Evolutionary conservation across 192 early-diverging fungal species (phyloP), one percentile per base, ranked within the genome.

Genomic region (Linnemannia zychae): DNA sequence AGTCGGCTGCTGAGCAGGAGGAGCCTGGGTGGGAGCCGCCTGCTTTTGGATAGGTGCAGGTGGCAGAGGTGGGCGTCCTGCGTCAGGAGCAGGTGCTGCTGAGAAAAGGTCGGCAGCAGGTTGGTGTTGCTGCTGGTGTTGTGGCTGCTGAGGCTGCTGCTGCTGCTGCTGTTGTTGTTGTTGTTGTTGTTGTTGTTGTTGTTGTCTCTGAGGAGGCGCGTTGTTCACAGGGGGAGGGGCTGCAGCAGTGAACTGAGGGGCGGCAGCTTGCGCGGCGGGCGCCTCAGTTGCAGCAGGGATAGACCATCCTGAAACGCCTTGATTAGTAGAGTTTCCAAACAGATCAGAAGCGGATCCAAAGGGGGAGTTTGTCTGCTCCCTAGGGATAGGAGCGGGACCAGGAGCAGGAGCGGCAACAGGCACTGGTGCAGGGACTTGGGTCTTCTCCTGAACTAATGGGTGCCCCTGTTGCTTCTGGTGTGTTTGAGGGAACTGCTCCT

Each of bases 261-360:
- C 46, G 20, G 28, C 65, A n/a, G 18, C 24, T 48, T 46, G 22
- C 36, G 71, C 34, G 36, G 38, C 66, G 28, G 53, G 38, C 9
- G 52, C 57, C 38, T 70, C 68, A 20, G 66, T 3, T 12, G 71
- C 31, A 13, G 82, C 38, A 40, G 77, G 77, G 31, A 84, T 78
- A 7, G 49, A 24, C 82, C 82, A 84, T 75, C 77, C 82, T 50
- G 82, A 63, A 71, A 66, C 82, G 20, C 31, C 49, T 31, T 84
- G 82, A 37, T 20, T 37, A 33, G 52, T 70, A 17, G 82, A 69
- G 44, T 76, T 81, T 71, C 82, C 82, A 71, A 84, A 84, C 53
- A 84, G 73, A 84, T 84, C 82, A 38, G 80, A 71, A 5, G 80
- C 74, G 49, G 67, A 48, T 46, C 52, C 80, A 44, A 82, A 82